Conservation (phyloP, 768 basidiomycete species). For the Suillus subluteus region DNA sequence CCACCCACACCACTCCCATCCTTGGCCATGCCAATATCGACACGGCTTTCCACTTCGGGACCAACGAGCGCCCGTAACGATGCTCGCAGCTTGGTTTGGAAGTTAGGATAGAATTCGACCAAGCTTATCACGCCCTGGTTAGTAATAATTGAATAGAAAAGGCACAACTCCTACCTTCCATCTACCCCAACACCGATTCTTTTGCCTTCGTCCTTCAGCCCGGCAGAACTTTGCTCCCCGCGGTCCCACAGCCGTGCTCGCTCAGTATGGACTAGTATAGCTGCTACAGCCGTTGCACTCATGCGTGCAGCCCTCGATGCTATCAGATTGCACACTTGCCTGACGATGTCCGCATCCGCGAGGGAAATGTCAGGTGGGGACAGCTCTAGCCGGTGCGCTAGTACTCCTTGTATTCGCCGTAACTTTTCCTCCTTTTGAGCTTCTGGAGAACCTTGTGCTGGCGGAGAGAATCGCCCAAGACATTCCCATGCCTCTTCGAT, state of each 20-base stretch:
- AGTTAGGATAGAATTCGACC: constrained; percentile 91
- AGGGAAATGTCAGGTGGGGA: constrained; percentile 51
- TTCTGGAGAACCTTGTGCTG: constrained; percentile 16
- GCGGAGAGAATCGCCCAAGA: constrained; percentile 33
- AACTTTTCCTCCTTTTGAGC: constrained; percentile 38
- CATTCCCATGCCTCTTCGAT: constrained; percentile 79
- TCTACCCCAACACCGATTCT: constrained; percentile 87
- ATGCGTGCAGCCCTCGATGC: constrained; percentile 81
- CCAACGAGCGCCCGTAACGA: constrained; percentile 81
- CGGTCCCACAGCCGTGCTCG: constrained; percentile 56
- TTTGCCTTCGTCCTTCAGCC: constrained; percentile 41
- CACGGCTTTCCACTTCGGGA: constrained; percentile 73
- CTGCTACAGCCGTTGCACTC: constrained; percentile 86
- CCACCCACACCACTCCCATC: constrained; percentile 98
- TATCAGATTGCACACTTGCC: constrained; percentile 79
- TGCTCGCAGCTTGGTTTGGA: constrained; percentile 72
- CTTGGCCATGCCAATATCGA: constrained; percentile 91
- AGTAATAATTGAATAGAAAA: not conserved
- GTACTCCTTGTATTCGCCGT: constrained; percentile 58
- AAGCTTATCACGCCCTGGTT: constrained; percentile 51
- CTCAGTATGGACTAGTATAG: constrained; percentile 82
- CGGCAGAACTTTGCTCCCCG: constrained; percentile 23
- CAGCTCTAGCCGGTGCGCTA: constrained; percentile 59
- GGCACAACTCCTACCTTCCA: constrained; percentile 64
- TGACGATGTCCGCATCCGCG: constrained; percentile 74